Evolutionary conservation across 176 grass and related monocot species (phyloP).

Genomic region (Otatea glauca): DNA sequence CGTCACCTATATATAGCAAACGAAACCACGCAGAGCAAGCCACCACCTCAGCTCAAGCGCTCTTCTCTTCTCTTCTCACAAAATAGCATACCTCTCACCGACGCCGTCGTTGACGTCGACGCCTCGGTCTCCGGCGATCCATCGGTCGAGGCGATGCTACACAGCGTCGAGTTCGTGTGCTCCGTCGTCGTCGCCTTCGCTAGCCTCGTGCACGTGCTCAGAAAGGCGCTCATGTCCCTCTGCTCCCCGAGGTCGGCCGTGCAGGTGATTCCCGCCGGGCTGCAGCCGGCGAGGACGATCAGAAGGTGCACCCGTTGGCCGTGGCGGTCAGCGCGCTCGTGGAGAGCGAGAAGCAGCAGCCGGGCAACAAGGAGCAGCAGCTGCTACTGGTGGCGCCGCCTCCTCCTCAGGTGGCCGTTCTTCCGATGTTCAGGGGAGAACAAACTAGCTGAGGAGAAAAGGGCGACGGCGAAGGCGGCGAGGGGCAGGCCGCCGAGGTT

Average conservation of each 20-base stretch:
- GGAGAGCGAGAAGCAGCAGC: not conserved
- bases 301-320: not conserved
- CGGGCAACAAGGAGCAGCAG: not conserved
- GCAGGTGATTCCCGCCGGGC: not conserved
- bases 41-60: not conserved
- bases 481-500: constrained; percentile 60
- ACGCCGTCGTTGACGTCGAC: not conserved
- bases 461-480: constrained; percentile 7
- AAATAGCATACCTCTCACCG: too few relatives aligned
- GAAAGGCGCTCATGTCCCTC: constrained; percentile 21
- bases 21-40: not conserved
- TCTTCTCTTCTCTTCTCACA: too few relatives aligned
- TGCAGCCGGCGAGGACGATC: not conserved
- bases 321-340: not conserved
- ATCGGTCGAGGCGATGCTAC: constrained; percentile 36
- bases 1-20: not conserved
- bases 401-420: not conserved
- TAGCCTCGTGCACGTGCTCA: constrained; percentile 32
- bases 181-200: constrained; percentile 36
- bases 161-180: constrained; percentile 34
- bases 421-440: constrained; percentile 14
- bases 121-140: too few relatives aligned
- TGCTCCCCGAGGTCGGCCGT: constrained; percentile 25
- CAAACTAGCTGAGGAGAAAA: not conserved
- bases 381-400: not conserved